Conservation (phyloP, 176 grass and related monocot species). For the Aegilops tauschii region DNA sequence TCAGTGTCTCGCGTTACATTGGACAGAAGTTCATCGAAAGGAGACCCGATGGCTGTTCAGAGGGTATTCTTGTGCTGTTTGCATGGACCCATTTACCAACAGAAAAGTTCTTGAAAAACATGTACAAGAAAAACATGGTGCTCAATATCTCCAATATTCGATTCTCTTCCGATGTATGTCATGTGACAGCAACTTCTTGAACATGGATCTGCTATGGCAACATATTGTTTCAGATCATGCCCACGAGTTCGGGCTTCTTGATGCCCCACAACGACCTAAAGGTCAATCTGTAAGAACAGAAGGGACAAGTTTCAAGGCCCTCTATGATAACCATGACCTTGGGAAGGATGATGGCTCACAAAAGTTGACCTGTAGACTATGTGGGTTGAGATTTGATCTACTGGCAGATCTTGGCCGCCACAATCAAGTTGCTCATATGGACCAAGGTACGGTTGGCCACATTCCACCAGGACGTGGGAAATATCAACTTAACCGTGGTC, state of each 20-base stretch:
- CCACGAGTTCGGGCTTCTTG: conserved; percentile 59
- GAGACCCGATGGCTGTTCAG: conserved; percentile 90
- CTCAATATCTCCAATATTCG: conserved; percentile 82
- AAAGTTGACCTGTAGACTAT: conserved; percentile 70
- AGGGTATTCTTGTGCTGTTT: conserved; percentile 94
- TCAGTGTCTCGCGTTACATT: conserved; percentile 73
- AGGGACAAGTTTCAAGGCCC: conserved; percentile 37
- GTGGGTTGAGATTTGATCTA: conserved; percentile 80
- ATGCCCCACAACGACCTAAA: conserved; percentile 43
- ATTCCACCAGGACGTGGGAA: conserved; percentile 69
- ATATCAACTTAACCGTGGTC: conserved; percentile 73
- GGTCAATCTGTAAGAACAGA: conserved; percentile 45
- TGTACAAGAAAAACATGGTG: conserved; percentile 77
- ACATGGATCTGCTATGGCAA: conserved; percentile 81
- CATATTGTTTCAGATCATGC: conserved; percentile 85
- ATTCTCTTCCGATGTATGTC: conserved; percentile 81
- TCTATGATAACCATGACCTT: conserved; percentile 36
- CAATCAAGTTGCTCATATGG: conserved; percentile 79
- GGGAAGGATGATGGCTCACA: conserved; percentile 50
- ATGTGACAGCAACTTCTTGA: conserved; percentile 79
- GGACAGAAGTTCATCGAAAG: conserved; percentile 83
- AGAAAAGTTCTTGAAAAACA: conserved; percentile 90
- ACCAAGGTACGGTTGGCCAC: conserved; percentile 32
- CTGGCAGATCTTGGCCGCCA: conserved; percentile 74
- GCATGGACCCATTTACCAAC: conserved; percentile 89